Conservation (phyloP, 495 filamentous ascomycete genomes). For the Xylona heveae region DNA sequence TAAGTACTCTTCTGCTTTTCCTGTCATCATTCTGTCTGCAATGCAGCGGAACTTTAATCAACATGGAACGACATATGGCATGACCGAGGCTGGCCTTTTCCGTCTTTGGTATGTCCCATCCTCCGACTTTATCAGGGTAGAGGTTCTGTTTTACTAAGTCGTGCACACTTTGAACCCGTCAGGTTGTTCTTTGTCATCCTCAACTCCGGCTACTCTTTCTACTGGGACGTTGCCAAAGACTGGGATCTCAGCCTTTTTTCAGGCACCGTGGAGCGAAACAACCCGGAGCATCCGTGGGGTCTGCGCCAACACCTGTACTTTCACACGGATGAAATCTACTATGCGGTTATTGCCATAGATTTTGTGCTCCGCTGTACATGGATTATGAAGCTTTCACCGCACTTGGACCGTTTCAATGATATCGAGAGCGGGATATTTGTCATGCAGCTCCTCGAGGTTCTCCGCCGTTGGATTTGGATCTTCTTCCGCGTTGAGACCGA, state of each 20-base stretch:
- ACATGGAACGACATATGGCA: slow-evolving; percentile 22
- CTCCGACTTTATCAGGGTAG: neutral
- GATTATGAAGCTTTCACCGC: slow-evolving; percentile 63
- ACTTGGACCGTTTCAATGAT: slow-evolving; percentile 62
- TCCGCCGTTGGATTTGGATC: slow-evolving; percentile 86
- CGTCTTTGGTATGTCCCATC: slow-evolving; percentile 26
- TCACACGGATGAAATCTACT: slow-evolving; percentile 49
- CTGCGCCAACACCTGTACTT: slow-evolving; percentile 55
- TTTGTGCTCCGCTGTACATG: slow-evolving; percentile 71
- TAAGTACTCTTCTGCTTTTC: slow-evolving; percentile 84
- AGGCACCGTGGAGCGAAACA: slow-evolving; percentile 19
- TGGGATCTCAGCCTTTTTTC: slow-evolving; percentile 86
- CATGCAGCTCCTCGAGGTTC: slow-evolving; percentile 70
- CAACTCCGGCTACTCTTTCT: slow-evolving; percentile 86
- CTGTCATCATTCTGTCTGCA: slow-evolving; percentile 61
- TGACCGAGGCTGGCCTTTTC: slow-evolving; percentile 33
- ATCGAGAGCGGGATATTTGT: slow-evolving; percentile 71
- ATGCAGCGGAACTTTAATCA: slow-evolving; percentile 48
- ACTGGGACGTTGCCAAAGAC: slow-evolving; percentile 93
- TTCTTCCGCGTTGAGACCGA: slow-evolving; percentile 91
- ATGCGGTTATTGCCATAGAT: slow-evolving; percentile 59
- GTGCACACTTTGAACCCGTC: neutral
- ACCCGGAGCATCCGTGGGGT: slow-evolving; percentile 49
- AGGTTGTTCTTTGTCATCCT: slow-evolving; percentile 42
- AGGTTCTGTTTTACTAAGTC: neutral